Evolutionary conservation across 1,284 basidiomycete species (phyloP), one percentile per base, ranked within the genome.

Genomic region (Cryptococcus hybrid): DNA sequence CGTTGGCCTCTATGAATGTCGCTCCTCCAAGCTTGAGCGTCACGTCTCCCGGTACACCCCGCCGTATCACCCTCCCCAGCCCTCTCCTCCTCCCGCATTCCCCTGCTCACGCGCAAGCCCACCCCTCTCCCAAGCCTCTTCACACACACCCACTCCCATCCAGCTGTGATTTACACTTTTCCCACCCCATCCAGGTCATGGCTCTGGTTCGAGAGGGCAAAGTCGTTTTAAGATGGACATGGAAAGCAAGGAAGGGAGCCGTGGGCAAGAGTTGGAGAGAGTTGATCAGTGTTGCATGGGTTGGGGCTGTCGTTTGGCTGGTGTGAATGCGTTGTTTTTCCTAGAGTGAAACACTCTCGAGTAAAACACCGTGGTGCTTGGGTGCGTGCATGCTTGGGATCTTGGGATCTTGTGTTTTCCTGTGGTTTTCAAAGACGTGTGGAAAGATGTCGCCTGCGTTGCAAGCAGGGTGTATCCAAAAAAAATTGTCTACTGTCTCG

Each of bases 291-390:
- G 66, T 77, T 12, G 64, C 70, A 30, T 69, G 74, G 65, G 72
- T 72, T 1, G 67, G 72, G n/a, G 62, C 62, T 1, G 37, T 77
- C 1, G 69, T 71, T 3, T 78, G 76, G 76, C n/a, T 73, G 3
- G 66, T 8, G 59, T 77, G 44, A 78, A 78, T 55, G 70, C 70
- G 30, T 47, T 69, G 40, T 76, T 73, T 67, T 76, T 73, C 56
- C 39, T 64, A 8, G 54, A 37, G 9, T 65, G 52, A 51, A 18
- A 42, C 11, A 42, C 40, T 42, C 40, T 42, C 40, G 15, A 42
- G 30, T 5, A 15, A 39, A 12, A 42, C 40, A 5, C 40, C 40
- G 40, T 30, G 18, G 18, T 18, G 18, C 18, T 18, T 18, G 18
- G 18, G 18, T 18, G 18, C 18, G 18, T 18, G 18, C 8, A 12